Percentiles rank a stretch among this genome's conserved stretches.
Conservation (phyloP, 2,329 filamentous ascomycete genomes). For the Uncinocarpus reesii region DNA sequence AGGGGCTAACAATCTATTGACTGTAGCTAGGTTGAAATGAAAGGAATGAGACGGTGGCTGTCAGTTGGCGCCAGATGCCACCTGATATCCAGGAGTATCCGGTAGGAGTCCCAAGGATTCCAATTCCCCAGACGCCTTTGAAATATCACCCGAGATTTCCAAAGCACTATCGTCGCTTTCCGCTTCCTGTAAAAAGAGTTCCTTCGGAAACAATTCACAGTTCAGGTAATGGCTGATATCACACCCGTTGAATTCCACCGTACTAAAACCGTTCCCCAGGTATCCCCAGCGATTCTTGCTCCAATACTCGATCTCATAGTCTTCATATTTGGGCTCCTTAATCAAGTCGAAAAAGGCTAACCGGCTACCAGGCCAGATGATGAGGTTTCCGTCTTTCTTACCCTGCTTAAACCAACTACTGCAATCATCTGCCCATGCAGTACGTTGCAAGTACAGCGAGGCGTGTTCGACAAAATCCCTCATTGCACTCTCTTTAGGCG, state of each 20-base stretch:
- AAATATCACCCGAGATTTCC: not conserved
- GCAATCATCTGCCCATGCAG: conserved; percentile 16
- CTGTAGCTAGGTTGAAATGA: no score
- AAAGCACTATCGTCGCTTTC: not conserved
- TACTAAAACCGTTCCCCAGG: conserved; percentile 17
- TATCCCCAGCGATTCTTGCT: conserved; percentile 18
- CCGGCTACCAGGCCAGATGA: conserved; percentile 21
- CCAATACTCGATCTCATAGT: conserved; percentile 18
- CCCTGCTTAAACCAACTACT: conserved; percentile 21
- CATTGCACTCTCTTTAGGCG: conserved; percentile 15
- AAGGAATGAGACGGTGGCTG: no score
- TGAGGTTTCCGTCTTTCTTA: conserved; percentile 18
- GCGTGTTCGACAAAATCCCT: conserved; percentile 16
- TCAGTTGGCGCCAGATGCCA: not conserved
- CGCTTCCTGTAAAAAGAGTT: not conserved
- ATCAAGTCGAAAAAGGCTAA: conserved; percentile 17
- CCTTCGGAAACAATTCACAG: conserved; percentile 15
- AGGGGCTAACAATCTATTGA: no score
- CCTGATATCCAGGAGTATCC: conserved; percentile 7
- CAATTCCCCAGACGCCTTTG: not conserved
- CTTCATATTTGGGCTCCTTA: conserved; percentile 15
- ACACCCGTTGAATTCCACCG: conserved; percentile 13
- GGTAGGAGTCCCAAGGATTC: conserved; percentile 9
- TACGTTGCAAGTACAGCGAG: conserved; percentile 14
- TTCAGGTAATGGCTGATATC: conserved; percentile 17